Base-by-base conservation (phyloP, 495 filamentous ascomycete genomes). In the Lineolata rhizophorae region DNA sequence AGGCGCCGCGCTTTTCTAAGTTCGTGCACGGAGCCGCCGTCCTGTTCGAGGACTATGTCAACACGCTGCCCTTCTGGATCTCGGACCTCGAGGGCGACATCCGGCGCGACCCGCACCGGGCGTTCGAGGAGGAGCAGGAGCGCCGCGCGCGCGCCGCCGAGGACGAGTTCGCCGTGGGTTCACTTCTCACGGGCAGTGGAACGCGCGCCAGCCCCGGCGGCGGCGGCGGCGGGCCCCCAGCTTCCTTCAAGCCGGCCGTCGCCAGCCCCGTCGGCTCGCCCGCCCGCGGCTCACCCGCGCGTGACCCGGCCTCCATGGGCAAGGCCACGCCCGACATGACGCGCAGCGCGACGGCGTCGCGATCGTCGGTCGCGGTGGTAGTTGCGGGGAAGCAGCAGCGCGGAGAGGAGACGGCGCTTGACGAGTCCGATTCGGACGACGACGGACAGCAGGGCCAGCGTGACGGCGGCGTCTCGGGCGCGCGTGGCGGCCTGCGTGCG, bases 61-160 rank as follows among this genome's bases (percentile, higher is more conserved):
- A 95, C 54, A 80, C 64, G 35, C 71, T 97, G 35, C 87, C 87
- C 3, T 93, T 95, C 61, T 97, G 87, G 87, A 67, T 94, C 2
- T 65, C 72, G 36, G 77, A 84, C 32, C 56, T 94, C 6, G 85
- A 92, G 40, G 79, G 66, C 20, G 87, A 97, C 43, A 95, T 97
- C 43, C 69, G 82, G 32, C 77, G 75, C 41, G 87, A 97, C 48
- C 87, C 87, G 2, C 72, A 87, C 46, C 64, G 67, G 20, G 87
- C 90, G 1, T 95, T 91, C 50, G 73, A 87, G 32, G 78, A 81
- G 43, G 82, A 91, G 43, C 85, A 93, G 49, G 73, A 83, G 42
- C 64, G 72, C 28, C 67, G 74, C 32, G 73, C 69, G 4, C 72
- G 75, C 42, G 68, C 70, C 29, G 79, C 76, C 0, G 80, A 87